Base-by-base conservation (phyloP, 331 rosid genomes). In the Malus hybrid region DNA sequence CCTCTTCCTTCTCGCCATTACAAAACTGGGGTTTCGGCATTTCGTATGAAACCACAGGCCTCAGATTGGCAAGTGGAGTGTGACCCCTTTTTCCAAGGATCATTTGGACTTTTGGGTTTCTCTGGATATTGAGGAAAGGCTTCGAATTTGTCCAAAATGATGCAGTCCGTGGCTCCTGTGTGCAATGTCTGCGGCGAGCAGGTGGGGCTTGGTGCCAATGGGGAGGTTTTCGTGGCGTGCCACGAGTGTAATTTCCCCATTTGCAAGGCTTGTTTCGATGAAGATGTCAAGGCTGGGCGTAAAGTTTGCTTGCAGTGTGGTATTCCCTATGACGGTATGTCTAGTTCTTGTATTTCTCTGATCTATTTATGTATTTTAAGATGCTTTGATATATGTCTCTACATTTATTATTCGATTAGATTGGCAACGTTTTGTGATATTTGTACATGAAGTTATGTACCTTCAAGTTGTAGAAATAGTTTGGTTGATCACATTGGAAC, bases 131-230 rank as follows among this genome's bases (percentile, higher is more conserved):
- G 56, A 66, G 73, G 56, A 19, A 52, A 63, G 34, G 50, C 72
- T 39, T 61, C 24, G 15, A 74, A 20, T 72, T 42, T 44, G 46
- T 30, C 14, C 11, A 86, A 80, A 64, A 94, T 95, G 97, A 92
- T 95, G 97, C 91, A 89, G 52, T 84, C 99, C 48, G 92, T 83
- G 74, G 82, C 82, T 84, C 96, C 88, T 50, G 36, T 82, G 19
- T 95, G 99, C 92, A 84, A 82, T 76, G 85, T 89, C 34, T 95
- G 99, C 52, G 97, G 99, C 75, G 97, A 89, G 61, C 88, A 83
- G 74, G 86, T 93, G 10, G 97, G 93, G n/a, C 6, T 80, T 78
- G 88, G 88, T 80, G 89, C 87, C 74, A 90, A 87, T 82, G 97
- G 93, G 4, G 92, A 95, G 66, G 80, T 83, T 62, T 92, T 95